phyloP scores from a whole-genome alignment of 441 rosid genomes.

The Croton laevigatus region DNA sequence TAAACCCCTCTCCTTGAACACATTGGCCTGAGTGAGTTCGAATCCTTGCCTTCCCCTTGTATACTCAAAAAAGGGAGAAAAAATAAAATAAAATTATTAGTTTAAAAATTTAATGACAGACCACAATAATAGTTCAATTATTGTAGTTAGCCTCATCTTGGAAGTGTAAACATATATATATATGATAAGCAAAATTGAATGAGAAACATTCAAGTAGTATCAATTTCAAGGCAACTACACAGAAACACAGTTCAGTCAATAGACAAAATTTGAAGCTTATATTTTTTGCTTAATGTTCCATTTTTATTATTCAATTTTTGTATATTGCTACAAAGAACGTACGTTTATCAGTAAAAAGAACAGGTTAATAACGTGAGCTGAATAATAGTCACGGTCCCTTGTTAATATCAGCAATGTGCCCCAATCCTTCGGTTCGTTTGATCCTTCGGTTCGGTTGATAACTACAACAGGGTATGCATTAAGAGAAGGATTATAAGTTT shows the following conservation, averaged over 20 bases:
- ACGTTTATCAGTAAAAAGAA: conserved; percentile 20
- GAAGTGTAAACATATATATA: too few species aligned
- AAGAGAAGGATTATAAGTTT: conserved; percentile 22
- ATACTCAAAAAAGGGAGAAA: too few species aligned
- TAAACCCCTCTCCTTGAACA: too few species aligned
- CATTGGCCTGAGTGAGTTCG: too few species aligned
- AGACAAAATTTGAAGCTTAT: background rate
- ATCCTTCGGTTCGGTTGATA: conserved; percentile 18
- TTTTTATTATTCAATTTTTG: conserved; percentile 17
- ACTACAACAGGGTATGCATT: conserved; percentile 10
- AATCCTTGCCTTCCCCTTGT: too few species aligned
- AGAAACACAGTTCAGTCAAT: background rate
- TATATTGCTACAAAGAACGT: conserved; percentile 6
- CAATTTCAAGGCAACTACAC: background rate
- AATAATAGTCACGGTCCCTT: conserved; percentile 1
- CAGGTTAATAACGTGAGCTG: conserved; percentile 23
- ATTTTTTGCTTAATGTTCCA: background rate
- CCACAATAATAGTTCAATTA: too few species aligned
- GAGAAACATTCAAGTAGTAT: background rate
- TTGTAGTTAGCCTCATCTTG: too few species aligned
- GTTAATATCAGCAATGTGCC: background rate
- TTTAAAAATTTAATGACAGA: too few species aligned
- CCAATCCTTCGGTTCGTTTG: background rate
- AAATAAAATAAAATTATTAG: too few species aligned
- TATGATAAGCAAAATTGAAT: too few species aligned